phyloP scores from a whole-genome alignment of 208 protist species.

The Phytomonas sp. region DNA sequence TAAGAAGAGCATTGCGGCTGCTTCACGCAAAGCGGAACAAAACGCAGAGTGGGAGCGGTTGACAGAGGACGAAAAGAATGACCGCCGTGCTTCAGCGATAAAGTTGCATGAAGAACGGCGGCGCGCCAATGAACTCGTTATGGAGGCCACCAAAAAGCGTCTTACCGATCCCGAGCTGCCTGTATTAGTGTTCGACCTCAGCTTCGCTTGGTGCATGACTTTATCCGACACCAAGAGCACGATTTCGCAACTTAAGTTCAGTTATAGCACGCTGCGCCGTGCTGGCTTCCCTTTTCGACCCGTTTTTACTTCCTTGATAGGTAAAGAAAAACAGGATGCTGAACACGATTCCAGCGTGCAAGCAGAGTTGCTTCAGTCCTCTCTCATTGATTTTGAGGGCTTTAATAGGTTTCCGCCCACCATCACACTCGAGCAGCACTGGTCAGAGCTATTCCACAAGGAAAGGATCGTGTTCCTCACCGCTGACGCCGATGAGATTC shows the following conservation, averaged over 20 bases:
- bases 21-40: constrained; percentile 23
- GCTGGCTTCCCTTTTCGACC: constrained; percentile 67
- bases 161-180: constrained; percentile 38
- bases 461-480: constrained; percentile 66
- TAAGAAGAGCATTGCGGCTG: constrained; percentile 19
- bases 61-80: constrained; percentile 32
- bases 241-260: constrained; percentile 77
- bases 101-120: constrained; percentile 43
- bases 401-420: constrained; percentile 52
- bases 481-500: constrained; percentile 56
- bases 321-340: constrained; percentile 25
- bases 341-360: constrained; percentile 25
- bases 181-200: constrained; percentile 75
- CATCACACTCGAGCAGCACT: constrained; percentile 41
- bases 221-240: constrained; percentile 68
- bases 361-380: constrained; percentile 18
- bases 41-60: constrained; percentile 52
- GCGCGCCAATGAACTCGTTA: constrained; percentile 17
- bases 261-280: constrained; percentile 67
- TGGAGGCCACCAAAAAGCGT: constrained; percentile 19
- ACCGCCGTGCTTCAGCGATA: constrained; percentile 27
- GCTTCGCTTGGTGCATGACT: constrained; percentile 85
- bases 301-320: constrained; percentile 53
- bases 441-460: constrained; percentile 37
- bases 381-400: constrained; percentile 47